Conservation (phyloP, 2,329 filamentous ascomycete species). For the Scedosporium aurantiacum region DNA sequence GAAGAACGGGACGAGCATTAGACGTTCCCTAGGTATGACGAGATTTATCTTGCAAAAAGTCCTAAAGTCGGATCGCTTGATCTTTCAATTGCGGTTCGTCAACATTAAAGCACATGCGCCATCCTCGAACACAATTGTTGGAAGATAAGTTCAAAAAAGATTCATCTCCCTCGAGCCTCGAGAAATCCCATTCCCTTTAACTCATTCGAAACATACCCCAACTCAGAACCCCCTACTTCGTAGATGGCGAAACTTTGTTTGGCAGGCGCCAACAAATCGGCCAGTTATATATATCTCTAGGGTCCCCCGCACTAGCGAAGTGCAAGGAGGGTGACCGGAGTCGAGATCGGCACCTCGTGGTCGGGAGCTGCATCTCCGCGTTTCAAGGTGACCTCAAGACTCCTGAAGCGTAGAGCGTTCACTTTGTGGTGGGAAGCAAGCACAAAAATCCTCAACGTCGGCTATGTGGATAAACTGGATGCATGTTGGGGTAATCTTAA, state of each 20-base stretch:
- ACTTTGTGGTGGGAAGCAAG: neutral
- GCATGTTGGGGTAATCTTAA: neutral
- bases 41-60: too few relatives aligned
- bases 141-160: too few relatives aligned
- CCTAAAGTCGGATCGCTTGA: too few relatives aligned
- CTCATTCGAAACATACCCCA: too few relatives aligned
- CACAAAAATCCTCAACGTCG: neutral
- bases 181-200: too few relatives aligned
- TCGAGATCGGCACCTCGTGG: neutral
- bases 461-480: neutral
- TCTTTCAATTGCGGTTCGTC: too few relatives aligned
- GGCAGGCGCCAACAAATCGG: neutral
- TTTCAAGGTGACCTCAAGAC: constrained; percentile 5
- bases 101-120: too few relatives aligned
- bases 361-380: constrained; percentile 5
- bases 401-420: neutral
- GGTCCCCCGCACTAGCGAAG: neutral
- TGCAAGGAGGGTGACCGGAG: neutral
- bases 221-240: neutral
- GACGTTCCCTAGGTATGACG: too few relatives aligned
- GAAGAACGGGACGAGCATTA: too few relatives aligned
- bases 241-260: neutral
- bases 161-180: too few relatives aligned
- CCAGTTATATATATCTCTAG: too few relatives aligned
- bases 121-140: too few relatives aligned